A percentile compares a stretch with the other conserved stretches of the same genome.
Conservation (phyloP, 2,329 filamentous ascomycete genomes). For the Akanthomyces dipterigenus region DNA sequence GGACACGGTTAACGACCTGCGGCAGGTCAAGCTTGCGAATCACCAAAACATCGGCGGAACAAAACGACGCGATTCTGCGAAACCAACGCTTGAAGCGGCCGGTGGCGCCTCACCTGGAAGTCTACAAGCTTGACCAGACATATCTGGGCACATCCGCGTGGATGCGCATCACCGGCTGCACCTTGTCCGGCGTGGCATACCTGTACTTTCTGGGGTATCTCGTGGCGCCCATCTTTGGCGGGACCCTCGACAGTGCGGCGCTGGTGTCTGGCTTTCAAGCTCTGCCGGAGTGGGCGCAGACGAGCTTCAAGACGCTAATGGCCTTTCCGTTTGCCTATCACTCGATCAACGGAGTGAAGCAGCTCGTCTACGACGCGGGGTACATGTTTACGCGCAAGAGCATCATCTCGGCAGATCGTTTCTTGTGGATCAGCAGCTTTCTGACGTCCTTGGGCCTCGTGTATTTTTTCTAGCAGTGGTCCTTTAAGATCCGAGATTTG, state of each 20-base stretch:
- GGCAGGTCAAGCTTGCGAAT: not conserved
- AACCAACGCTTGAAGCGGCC: conserved; percentile 69
- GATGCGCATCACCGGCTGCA: conserved; percentile 67
- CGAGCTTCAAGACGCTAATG: conserved; percentile 36
- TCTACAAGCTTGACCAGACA: conserved; percentile 74
- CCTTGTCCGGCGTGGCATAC: conserved; percentile 64
- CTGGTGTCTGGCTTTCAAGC: conserved; percentile 49
- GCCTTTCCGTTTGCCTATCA: conserved; percentile 46
- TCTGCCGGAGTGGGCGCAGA: conserved; percentile 49
- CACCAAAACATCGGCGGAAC: not conserved
- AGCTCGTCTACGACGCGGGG: no score
- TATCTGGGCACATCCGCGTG: conserved; percentile 60
- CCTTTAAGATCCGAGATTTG: no score
- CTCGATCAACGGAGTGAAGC: conserved; percentile 39
- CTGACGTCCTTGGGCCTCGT: no score
- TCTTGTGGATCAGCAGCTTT: no score
- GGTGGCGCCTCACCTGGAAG: conserved; percentile 68
- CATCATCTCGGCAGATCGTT: no score
- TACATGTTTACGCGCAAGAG: no score
- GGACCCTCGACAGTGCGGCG: conserved; percentile 44
- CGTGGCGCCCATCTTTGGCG: conserved; percentile 59
- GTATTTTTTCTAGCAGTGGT: no score
- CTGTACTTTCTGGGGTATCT: conserved; percentile 69
- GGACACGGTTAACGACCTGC: not conserved
- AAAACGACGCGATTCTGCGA: conserved; percentile 25